Base-by-base conservation (phyloP, 2,329 filamentous ascomycete species). In the Diaporthe longicolla region DNA sequence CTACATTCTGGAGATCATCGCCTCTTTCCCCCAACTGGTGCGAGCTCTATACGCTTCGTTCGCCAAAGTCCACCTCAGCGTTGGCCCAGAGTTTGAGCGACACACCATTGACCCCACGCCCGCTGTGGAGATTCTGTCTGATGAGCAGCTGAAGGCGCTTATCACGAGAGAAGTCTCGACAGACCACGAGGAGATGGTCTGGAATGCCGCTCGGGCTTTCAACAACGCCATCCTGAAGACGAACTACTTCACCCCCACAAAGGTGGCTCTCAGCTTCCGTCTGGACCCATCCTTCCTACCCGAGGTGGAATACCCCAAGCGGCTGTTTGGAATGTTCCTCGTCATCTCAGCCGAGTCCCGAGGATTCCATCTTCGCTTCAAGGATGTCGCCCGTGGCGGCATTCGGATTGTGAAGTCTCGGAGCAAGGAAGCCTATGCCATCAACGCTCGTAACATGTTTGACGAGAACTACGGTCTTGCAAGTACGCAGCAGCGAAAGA, bases 381-480 rank as follows among this genome's bases (percentile, higher is more conserved):
- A 96, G 80, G 97, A 99, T 80, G 98, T 99, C 80, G 93, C 97
- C 69, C 94, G 97, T 81, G 97, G 97, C 78, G 97, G 97, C 83
- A 99, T 99, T 79, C 95, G 97, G 77, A 99, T 99, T 77, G 97
- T 99, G 84, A 98, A 98, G 88, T 98, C 96, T 73, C 92, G 97
- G 79, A 98, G 95, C 85, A 94, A 95, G 83, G 97, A 99, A 84
- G 94, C 95, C 3, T 99, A 98, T 82, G 90, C 93, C 76, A 98
- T 98, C 88, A 99, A 99, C 82, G 95, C 95, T 50, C 93, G 97
- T 74, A 98, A 95, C 73, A 89, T 99, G 76, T 99, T 99, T 80
- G 97, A 99, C 79, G 97, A 99, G 87, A 99, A 99, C 85, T 99
- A 99, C 85, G 97, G 97, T 77, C 90, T 99, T 75, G 96, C 97